Percentiles rank a stretch among this genome's conserved stretches.
Conservation (phyloP, 768 basidiomycete genomes). For the Floccularia luteovirens region DNA sequence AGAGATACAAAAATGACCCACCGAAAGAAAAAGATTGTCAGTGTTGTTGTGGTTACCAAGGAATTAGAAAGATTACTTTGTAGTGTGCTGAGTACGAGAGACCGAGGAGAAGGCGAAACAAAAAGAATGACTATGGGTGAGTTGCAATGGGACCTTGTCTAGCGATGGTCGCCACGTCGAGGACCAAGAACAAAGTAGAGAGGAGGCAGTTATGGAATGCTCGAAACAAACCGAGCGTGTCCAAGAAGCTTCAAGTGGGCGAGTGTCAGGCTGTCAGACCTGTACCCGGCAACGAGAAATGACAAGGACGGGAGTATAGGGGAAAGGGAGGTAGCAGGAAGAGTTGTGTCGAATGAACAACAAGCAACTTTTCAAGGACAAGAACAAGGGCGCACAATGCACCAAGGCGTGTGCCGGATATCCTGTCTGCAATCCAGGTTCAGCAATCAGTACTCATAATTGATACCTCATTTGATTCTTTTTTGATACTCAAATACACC, state of each 20-base stretch:
- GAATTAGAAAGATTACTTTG: slow-evolving; percentile 21
- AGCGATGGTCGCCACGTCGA: slow-evolving; percentile 28
- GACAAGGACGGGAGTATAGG: slow-evolving; percentile 23
- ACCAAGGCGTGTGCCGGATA: slow-evolving; percentile 50
- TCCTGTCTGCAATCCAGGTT: slow-evolving; percentile 35
- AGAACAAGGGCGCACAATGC: slow-evolving; percentile 33
- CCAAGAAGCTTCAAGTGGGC: slow-evolving; percentile 20
- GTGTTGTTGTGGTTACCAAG: slow-evolving; percentile 8
- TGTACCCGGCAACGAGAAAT: slow-evolving; percentile 21
- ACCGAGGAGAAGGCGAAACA: slow-evolving; percentile 15
- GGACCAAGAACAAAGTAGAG: slow-evolving; percentile 18
- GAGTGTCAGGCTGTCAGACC: slow-evolving; percentile 21
- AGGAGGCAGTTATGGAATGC: slow-evolving; percentile 23
- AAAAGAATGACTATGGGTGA: slow-evolving; percentile 46
- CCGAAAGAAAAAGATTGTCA: slow-evolving; percentile 14
- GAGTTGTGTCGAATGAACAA: slow-evolving; percentile 37
- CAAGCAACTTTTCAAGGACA: slow-evolving; percentile 45
- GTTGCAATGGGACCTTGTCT: slow-evolving; percentile 23
- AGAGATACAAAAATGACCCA: slow-evolving; percentile 3
- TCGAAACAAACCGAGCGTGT: slow-evolving; percentile 51
- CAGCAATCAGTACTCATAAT: slow-evolving; percentile 33
- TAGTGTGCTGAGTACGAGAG: slow-evolving; percentile 15
- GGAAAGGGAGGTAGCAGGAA: slow-evolving; percentile 22
- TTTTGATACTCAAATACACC: no score
- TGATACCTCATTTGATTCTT: slow-evolving; percentile 50